phyloP scores from a whole-genome alignment of 768 basidiomycete genomes.

The Dendrothele bispora region DNA sequence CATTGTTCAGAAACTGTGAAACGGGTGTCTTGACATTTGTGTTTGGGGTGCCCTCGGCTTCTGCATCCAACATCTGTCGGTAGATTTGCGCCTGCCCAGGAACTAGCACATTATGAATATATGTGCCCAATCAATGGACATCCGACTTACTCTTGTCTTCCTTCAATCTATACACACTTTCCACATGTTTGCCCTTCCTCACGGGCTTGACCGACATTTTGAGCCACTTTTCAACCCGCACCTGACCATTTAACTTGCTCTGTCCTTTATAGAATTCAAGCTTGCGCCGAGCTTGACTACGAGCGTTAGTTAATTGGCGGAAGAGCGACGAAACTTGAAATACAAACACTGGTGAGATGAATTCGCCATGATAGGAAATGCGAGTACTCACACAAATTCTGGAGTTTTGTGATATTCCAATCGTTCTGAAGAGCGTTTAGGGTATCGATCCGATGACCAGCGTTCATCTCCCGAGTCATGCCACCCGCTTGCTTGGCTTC shows the following conservation, averaged over 20 bases:
- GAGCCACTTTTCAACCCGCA: background rate
- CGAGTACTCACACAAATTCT: constrained; percentile 1
- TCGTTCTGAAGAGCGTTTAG: too few relatives aligned
- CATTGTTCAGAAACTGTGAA: background rate
- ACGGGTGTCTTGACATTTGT: background rate
- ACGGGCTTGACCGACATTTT: background rate
- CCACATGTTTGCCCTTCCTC: background rate
- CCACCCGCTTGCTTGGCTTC: too few relatives aligned
- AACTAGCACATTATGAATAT: background rate
- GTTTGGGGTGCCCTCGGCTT: background rate
- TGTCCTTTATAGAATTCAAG: background rate
- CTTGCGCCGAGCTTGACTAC: background rate
- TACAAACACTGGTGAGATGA: background rate
- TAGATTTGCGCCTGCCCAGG: background rate
- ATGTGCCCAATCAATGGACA: background rate
- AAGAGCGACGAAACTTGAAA: background rate
- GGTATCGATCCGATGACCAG: constrained; percentile 15
- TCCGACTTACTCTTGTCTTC: background rate
- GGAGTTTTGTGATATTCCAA: constrained; percentile 16
- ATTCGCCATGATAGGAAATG: background rate
- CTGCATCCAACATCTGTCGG: background rate
- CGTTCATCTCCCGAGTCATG: constrained; percentile 17
- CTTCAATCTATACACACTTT: background rate
- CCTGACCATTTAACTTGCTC: background rate
- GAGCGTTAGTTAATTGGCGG: background rate